Evolutionary conservation across 306 rosid genomes (phyloP), one percentile per base, ranked within the genome.

Genomic region (Medicago arabica): DNA sequence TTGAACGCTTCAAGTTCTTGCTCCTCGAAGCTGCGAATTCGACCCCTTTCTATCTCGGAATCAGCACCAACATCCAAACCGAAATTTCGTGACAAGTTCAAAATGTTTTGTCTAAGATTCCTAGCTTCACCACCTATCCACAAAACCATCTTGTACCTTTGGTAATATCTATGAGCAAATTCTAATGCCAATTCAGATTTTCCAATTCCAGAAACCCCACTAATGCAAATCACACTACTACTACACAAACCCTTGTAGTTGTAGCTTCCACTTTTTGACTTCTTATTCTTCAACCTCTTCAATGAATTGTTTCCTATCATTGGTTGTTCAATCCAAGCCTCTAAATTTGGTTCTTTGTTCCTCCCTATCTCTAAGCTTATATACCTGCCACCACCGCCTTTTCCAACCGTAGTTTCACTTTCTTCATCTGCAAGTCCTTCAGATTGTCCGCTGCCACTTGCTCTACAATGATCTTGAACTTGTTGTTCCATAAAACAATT

Each of bases 111-210:
- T 85, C 96, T 85, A 23, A 93, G 86, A 55, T 91, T 87, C 63
- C 91, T 76, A 75, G 90, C 92, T 70, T 91, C 97, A 40, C 98
- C 98, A 64, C 93, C 91, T 44, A 91, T 86, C 98, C 98, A 93
- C 86, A 93, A 72, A 10, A 93, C 93, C 96, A 87, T 89, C 82
- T 87, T 91, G 72, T 93, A 93, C 72, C 91, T 86, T 71, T 89
- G 97, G 58, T 83, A 72, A 58, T 87, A 88, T 77, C 90, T 84
- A 38, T 91, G 83, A 68, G 96, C 92, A 68, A 87, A 93, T 63
- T 93, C 98, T 43, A 91, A 77, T 0, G 92, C 93, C 46, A 93
- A 80, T 79, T 93, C 98, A 8, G 97, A 89, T 82, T 93, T 93
- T 21, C 98, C 97, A 74, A 87, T 83, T 3, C 98, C 98, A 9